phyloP scores from a whole-genome alignment of 352 stramenopile genomes.

The Phytophthora fragariae region DNA sequence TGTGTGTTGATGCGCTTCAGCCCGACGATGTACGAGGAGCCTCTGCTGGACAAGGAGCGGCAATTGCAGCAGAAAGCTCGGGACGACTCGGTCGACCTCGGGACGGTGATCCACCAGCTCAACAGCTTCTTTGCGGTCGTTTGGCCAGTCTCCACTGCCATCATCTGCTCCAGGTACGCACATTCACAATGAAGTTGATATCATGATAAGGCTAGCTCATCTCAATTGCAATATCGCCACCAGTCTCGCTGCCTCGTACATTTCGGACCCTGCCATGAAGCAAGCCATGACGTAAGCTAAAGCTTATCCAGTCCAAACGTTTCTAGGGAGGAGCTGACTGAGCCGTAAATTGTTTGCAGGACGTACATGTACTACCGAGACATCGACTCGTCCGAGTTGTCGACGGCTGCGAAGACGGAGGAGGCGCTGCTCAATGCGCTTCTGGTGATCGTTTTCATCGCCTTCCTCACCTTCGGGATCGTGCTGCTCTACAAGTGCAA shows the following conservation, averaged over 20 bases:
- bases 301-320: neutral
- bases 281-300: slow-evolving; percentile 64
- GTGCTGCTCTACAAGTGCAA: slow-evolving; percentile 89
- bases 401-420: slow-evolving; percentile 53
- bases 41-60: slow-evolving; percentile 50
- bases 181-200: too few species aligned
- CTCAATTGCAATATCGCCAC: neutral
- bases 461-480: slow-evolving; percentile 77
- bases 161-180: slow-evolving; percentile 67
- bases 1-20: slow-evolving; percentile 14
- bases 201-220: neutral
- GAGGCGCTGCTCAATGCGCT: slow-evolving; percentile 81
- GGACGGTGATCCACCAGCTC: slow-evolving; percentile 61
- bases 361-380: slow-evolving; percentile 87
- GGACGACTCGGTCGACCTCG: slow-evolving; percentile 37
- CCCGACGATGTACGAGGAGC: slow-evolving; percentile 58
- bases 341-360: slow-evolving; percentile 29
- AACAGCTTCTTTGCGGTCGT: slow-evolving; percentile 81
- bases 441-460: slow-evolving; percentile 84
- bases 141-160: slow-evolving; percentile 78
- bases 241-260: slow-evolving; percentile 62
- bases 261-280: slow-evolving; percentile 55
- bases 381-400: slow-evolving; percentile 57
- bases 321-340: neutral
- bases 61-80: slow-evolving; percentile 29